Evolutionary conservation across 129 eudicot species (phyloP).

Genomic region (Escallonia herrerae): DNA sequence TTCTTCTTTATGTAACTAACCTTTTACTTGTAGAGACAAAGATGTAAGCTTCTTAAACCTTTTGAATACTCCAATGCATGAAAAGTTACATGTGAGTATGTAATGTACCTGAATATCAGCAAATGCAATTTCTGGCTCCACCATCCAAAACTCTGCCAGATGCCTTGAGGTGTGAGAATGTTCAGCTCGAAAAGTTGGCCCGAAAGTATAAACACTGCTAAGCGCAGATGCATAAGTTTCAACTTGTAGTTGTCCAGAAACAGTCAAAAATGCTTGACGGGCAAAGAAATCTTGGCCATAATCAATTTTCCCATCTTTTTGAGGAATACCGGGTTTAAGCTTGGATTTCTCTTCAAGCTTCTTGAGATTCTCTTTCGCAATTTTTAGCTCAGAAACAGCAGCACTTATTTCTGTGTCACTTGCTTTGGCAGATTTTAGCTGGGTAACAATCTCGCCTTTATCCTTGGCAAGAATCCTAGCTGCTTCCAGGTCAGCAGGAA

Average conservation of each 20-base stretch:
- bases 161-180: slow-evolving; percentile 87
- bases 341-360: slow-evolving; percentile 62
- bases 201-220: slow-evolving; percentile 84
- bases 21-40: too few species aligned
- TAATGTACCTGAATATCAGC: slow-evolving; percentile 74
- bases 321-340: slow-evolving; percentile 57
- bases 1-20: too few species aligned
- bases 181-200: slow-evolving; percentile 98
- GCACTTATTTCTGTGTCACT: slow-evolving; percentile 50
- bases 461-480: slow-evolving; percentile 58
- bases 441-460: slow-evolving; percentile 60
- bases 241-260: slow-evolving; percentile 95
- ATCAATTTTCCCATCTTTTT: slow-evolving; percentile 83
- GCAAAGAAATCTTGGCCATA: slow-evolving; percentile 80
- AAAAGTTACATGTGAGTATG: too few species aligned
- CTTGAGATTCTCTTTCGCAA: slow-evolving; percentile 57
- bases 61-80: too few species aligned
- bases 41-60: too few species aligned
- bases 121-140: slow-evolving; percentile 93
- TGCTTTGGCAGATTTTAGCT: slow-evolving; percentile 74
- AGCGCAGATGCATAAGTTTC: slow-evolving; percentile 90
- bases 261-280: slow-evolving; percentile 81
- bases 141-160: slow-evolving; percentile 98
- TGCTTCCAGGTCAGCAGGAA: slow-evolving; percentile 63
- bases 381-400: slow-evolving; percentile 65